Evolutionary conservation across 148 eudicot species (phyloP).

Genomic region (Chenopodium formosanum): DNA sequence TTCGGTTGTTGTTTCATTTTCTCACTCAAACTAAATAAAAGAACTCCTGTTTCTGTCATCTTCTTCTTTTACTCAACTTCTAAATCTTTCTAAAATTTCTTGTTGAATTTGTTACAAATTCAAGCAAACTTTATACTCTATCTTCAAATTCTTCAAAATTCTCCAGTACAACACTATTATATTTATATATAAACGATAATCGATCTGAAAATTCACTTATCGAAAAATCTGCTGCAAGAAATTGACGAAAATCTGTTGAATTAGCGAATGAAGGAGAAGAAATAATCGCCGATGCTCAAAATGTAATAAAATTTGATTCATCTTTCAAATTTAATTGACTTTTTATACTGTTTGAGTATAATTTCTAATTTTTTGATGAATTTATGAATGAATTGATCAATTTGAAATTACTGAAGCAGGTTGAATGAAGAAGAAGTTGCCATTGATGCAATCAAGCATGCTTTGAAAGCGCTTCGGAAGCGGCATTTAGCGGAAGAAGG

Average conservation of each 20-base stretch:
- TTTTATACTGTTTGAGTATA: background rate
- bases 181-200: background rate
- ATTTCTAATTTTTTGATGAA: background rate
- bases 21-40: background rate
- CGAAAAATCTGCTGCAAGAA: background rate
- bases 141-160: background rate
- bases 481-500: constrained; percentile 83
- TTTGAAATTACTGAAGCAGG: constrained; percentile 34
- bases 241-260: background rate
- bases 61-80: background rate
- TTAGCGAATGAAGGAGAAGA: constrained; percentile 7
- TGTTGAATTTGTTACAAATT: background rate
- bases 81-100: background rate
- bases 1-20: background rate
- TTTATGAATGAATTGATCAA: constrained; percentile 1
- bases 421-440: constrained; percentile 56
- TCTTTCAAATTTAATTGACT: background rate
- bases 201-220: no score
- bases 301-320: background rate
- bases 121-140: background rate
- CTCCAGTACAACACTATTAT: background rate
- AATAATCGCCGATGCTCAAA: background rate
- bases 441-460: constrained; percentile 63
- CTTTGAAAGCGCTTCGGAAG: constrained; percentile 73
- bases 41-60: background rate